Conservation (phyloP, 2,329 filamentous ascomycete genomes). For the Kalaharituber pfeilii region DNA sequence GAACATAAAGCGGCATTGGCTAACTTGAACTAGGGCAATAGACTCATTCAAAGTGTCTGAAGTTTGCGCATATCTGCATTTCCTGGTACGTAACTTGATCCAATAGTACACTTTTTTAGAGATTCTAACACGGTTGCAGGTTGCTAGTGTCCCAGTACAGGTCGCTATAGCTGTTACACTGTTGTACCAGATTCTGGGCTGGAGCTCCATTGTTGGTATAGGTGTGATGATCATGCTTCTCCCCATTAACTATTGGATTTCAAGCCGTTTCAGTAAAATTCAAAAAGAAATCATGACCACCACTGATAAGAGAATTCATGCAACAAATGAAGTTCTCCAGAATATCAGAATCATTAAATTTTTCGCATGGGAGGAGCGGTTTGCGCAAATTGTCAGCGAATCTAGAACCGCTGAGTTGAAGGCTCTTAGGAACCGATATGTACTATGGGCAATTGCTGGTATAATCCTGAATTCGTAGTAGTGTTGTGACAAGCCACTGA, state of each 20-base stretch:
- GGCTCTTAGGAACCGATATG: slow-evolving; percentile 63
- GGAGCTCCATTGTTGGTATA: slow-evolving; percentile 86
- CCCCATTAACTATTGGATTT: slow-evolving; percentile 78
- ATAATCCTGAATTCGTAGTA: neutral
- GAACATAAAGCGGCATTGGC: neutral
- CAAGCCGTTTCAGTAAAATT: slow-evolving; percentile 64
- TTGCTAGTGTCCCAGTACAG: slow-evolving; percentile 78
- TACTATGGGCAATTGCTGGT: slow-evolving; percentile 67
- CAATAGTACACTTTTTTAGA: neutral
- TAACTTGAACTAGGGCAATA: slow-evolving; percentile 36
- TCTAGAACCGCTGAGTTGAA: slow-evolving; percentile 65
- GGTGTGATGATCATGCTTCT: slow-evolving; percentile 75
- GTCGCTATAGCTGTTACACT: slow-evolving; percentile 62
- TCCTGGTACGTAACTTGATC: slow-evolving; percentile 37
- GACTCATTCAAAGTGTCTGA: slow-evolving; percentile 98
- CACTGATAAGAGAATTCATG: slow-evolving; percentile 88
- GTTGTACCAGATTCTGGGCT: slow-evolving; percentile 77
- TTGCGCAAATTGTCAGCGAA: slow-evolving; percentile 70
- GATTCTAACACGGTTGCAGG: slow-evolving; percentile 6
- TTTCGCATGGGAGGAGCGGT: slow-evolving; percentile 94
- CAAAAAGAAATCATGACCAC: slow-evolving; percentile 85
- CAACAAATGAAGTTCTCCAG: slow-evolving; percentile 89
- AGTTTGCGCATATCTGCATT: slow-evolving; percentile 86
- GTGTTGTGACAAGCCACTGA: neutral
- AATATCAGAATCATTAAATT: slow-evolving; percentile 99